Percentiles rank a stretch among this genome's conserved stretches.
These are phyloP conservation scores for Kalaharituber pfeilii DNA, from an alignment of 2,329 filamentous ascomycete genomes.

Conservation along the genomic window DNA sequence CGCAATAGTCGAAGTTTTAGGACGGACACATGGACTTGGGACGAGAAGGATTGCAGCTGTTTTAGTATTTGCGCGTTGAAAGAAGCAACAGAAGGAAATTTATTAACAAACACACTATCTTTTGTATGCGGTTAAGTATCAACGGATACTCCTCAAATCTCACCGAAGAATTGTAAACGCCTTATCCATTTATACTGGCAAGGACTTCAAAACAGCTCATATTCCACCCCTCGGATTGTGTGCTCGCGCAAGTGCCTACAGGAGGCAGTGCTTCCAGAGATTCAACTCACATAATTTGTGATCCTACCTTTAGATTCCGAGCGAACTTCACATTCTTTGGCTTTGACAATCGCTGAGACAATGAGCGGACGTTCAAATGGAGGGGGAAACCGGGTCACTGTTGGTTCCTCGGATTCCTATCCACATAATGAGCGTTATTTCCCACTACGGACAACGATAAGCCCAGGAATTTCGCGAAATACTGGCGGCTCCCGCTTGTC, in stretches of 20 bases:
- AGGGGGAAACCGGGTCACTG: constrained; percentile 9
- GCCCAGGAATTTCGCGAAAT: constrained; percentile 1
- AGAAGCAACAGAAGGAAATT: neutral
- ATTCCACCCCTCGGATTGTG: no score
- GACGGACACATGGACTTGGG: neutral
- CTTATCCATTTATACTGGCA: no score
- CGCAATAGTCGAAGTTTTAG: neutral
- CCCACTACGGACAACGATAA: constrained; percentile 11
- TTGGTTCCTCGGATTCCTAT: constrained; percentile 7
- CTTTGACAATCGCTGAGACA: constrained; percentile 3
- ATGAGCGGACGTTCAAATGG: constrained; percentile 14
- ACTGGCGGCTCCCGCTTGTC: constrained; percentile 4
- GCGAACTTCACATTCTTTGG: no score
- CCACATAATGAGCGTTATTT: constrained; percentile 11
- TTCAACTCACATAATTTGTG: no score
- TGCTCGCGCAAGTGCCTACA: no score
- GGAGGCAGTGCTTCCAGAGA: no score
- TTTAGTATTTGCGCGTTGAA: neutral
- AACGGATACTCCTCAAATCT: no score
- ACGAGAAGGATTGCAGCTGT: neutral
- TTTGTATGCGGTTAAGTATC: no score
- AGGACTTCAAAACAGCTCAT: no score
- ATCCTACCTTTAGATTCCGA: no score
- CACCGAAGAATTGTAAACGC: no score
- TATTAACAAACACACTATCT: no score